A percentile compares a stretch with the other conserved stretches of the same genome.
phyloP scores from a whole-genome alignment of 2,329 filamentous ascomycete species.

The Colletotrichum chrysophilum region DNA sequence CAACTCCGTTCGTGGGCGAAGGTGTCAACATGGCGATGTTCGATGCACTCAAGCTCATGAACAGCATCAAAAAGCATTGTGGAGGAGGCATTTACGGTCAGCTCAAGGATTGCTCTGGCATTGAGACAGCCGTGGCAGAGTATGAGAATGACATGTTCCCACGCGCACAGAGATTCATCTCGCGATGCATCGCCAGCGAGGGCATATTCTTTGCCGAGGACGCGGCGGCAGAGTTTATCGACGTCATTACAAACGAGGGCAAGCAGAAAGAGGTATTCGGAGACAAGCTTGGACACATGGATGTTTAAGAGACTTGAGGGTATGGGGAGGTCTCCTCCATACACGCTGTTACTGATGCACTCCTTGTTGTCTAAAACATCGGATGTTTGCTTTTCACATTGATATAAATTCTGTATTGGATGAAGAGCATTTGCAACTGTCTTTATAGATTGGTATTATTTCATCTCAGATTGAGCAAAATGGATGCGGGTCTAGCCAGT shows the following conservation, averaged over 20 bases:
- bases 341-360: background rate
- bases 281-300: background rate
- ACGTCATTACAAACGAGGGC: background rate
- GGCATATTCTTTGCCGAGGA: background rate
- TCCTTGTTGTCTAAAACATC: background rate
- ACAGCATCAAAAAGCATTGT: background rate
- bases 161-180: background rate
- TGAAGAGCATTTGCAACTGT: background rate
- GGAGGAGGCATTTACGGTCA: background rate
- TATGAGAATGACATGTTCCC: conserved; percentile 2
- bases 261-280: background rate
- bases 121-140: background rate
- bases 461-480: background rate
- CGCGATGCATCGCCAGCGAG: background rate
- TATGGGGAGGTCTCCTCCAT: background rate
- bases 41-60: background rate
- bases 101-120: background rate
- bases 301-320: background rate
- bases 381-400: background rate
- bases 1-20: conserved; percentile 5
- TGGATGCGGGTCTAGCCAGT: background rate
- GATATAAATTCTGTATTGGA: background rate
- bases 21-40: conserved; percentile 7
- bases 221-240: background rate
- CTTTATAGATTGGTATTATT: background rate